These are phyloP conservation scores for Echinochloa phyllopogon DNA, from an alignment of 176 grass and related monocot genomes.

Conservation along the genomic window DNA sequence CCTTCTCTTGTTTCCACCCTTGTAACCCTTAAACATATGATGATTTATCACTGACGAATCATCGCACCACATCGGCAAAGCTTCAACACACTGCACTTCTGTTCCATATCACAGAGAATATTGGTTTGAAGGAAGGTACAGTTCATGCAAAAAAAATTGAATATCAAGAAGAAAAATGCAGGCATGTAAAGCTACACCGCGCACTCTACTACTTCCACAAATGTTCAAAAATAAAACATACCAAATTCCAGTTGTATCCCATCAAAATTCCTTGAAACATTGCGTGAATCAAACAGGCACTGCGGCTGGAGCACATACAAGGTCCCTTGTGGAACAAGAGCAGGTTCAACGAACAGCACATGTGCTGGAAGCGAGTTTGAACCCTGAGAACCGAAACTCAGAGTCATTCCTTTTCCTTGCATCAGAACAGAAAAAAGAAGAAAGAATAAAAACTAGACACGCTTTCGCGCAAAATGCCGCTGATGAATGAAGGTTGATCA, in stretches of 20 bases:
- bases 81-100: conserved; percentile 60
- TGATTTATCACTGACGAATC: conserved; percentile 53
- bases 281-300: conserved; percentile 13
- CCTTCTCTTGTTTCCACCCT: conserved; percentile 44
- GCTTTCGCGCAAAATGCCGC: background rate
- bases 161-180: no score
- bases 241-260: conserved; percentile 33
- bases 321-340: conserved; percentile 27
- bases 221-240: conserved; percentile 4
- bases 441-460: no score
- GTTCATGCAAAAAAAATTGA: no score
- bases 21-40: conserved; percentile 56
- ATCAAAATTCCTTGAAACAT: conserved; percentile 20
- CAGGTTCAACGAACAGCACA: conserved; percentile 50
- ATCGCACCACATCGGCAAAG: conserved; percentile 39
- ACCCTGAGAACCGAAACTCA: conserved; percentile 30
- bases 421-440: no score
- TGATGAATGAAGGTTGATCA: background rate
- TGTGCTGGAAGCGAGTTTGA: conserved; percentile 36
- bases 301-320: conserved; percentile 43
- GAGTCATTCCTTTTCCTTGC: background rate
- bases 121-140: no score
- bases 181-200: background rate
- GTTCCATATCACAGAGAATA: conserved; percentile 25
- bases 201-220: background rate